Evolutionary conservation across 129 eudicot species (phyloP).

Genomic region (Chrysanthemum makinoi): DNA sequence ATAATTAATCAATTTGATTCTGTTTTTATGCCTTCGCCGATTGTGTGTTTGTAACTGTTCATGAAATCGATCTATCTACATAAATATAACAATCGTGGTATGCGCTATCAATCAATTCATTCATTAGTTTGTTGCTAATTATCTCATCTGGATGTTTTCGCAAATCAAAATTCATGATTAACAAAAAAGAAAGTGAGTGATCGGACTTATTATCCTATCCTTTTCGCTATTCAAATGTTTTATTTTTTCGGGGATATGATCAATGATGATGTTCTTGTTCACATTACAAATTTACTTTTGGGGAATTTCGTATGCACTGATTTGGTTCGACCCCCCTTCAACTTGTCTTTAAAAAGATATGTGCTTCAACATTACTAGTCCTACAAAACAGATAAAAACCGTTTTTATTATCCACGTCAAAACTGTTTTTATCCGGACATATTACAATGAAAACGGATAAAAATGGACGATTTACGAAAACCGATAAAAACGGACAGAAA

Average conservation of each 20-base stretch:
- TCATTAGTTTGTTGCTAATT: not conserved
- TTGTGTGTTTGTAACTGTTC: conserved; percentile 18
- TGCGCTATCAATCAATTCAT: conserved; percentile 3
- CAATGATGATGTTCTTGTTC: conserved; percentile 13
- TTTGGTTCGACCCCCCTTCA: not conserved
- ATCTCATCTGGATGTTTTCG: conserved; percentile 4
- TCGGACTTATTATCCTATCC: conserved; percentile 1
- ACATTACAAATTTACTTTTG: conserved; percentile 13
- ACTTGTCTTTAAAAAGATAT: not conserved
- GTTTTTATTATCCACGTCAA: too few species aligned
- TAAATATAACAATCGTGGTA: conserved; percentile 8
- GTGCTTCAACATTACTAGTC: not conserved
- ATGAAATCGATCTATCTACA: conserved; percentile 13
- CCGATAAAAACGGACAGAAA: too few species aligned
- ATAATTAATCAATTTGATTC: conserved; percentile 9
- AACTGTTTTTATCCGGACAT: too few species aligned
- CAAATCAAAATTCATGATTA: not conserved
- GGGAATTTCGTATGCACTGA: not conserved
- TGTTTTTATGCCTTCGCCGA: conserved; percentile 10
- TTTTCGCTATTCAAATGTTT: too few species aligned
- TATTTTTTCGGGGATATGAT: not conserved
- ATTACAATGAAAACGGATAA: too few species aligned
- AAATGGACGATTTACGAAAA: too few species aligned
- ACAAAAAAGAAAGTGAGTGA: not conserved
- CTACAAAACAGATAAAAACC: not conserved